Evolutionary conservation across 2,329 filamentous ascomycete species (phyloP).

Genomic region (Ceratocystis albifundus): DNA sequence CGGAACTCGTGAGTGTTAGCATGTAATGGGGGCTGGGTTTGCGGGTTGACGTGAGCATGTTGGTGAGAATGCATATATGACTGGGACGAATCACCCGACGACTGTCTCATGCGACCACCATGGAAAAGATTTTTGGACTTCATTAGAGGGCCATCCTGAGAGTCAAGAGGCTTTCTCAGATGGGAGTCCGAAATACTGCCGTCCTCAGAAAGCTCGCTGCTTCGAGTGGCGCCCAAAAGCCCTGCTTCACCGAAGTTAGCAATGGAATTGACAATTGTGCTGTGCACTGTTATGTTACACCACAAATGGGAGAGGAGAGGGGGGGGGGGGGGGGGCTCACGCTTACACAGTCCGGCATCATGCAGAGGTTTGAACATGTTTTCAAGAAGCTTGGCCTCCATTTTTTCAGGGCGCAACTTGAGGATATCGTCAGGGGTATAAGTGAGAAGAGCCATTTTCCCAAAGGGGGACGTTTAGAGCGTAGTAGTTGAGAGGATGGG

Average conservation of each 20-base stretch:
- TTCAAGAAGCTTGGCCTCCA: constrained; percentile 16
- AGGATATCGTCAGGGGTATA: constrained; percentile 23
- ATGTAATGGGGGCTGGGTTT: constrained; percentile 19
- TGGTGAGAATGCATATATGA: constrained; percentile 8
- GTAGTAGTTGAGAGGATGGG: not conserved
- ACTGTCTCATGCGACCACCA: constrained; percentile 15
- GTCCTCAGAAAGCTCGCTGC: constrained; percentile 4
- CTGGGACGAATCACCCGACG: constrained; percentile 16
- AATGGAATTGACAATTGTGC: not conserved
- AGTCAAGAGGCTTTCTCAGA: not conserved
- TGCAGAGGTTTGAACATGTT: constrained; percentile 22
- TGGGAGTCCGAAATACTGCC: not conserved
- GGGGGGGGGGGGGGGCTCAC: not conserved
- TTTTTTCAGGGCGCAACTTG: constrained; percentile 18
- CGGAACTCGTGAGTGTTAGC: constrained; percentile 37
- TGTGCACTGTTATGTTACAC: not conserved
- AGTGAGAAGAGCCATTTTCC: constrained; percentile 18
- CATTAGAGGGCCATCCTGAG: constrained; percentile 8
- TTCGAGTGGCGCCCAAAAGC: constrained; percentile 10
- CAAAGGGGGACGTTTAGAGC: not conserved
- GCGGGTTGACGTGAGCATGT: constrained; percentile 18
- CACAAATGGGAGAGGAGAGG: no score
- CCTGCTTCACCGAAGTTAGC: constrained; percentile 16
- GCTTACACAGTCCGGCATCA: constrained; percentile 23
- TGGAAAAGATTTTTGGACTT: constrained; percentile 21